Base-by-base conservation (phyloP, 345 rosid species). In the Lepidium sativum region DNA sequence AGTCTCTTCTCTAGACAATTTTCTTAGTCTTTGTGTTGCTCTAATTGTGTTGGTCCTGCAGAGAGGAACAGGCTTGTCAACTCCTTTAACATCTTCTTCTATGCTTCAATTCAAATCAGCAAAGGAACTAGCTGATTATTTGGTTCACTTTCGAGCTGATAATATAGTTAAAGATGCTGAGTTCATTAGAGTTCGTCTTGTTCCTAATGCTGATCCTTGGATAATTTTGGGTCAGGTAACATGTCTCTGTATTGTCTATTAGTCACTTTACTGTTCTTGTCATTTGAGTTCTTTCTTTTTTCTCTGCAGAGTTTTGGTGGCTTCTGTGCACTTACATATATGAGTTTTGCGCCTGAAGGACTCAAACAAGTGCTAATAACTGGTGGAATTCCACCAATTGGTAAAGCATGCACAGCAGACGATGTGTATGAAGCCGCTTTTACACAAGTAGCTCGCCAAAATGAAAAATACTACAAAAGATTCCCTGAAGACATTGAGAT, bases 51-150 rank as follows among this genome's bases (percentile, higher is more conserved):
- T 62, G 37, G 14, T 60, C 53, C 27, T 83, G 78, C 90, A 94
- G 99, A 79, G 96, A 77, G 99, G 99, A 81, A 94, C 99, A 43
- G 99, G 99, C 35, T 78, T 83, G 29, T 94, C 99, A 39, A 84
- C 92, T 60, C 81, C 96, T 66, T 79, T 86, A 79, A 82, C 96
- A 10, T 63, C 81, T 54, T 94, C 97, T 52, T 87, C 99, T 4
- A 86, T 94, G 96, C 78, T 62, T 67, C 97, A 94, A 72, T 38
- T 89, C 20, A 82, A 77, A 60, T 83, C 96, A 78, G 80, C 90
- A 10, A 59, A 73, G 63, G 74, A 75, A 6, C 67, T 86, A 70
- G 86, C 83, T 67, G 87, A 82, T 43, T 86, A 86, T 67, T 79
- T 94, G 75, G 83, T 71, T 63, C 77, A 82, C 62, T 94, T 89